Base-by-base conservation (phyloP, 768 basidiomycete genomes). In the Amanita pseudoporphyria region DNA sequence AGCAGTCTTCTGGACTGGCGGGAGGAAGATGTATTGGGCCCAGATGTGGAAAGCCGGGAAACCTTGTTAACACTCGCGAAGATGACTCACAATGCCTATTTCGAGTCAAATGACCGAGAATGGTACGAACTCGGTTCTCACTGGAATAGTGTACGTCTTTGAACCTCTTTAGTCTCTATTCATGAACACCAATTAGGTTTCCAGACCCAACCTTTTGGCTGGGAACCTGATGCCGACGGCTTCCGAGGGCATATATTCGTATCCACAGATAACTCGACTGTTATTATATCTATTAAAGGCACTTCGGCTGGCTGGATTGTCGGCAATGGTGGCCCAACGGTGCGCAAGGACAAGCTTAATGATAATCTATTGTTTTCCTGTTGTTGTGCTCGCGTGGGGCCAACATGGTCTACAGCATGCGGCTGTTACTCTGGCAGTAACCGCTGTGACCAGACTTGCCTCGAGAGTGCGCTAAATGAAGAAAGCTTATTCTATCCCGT, bases 331-430 rank as follows among this genome's bases (percentile, higher is more conserved):
- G 91, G 92, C 4, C 83, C 87, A 10, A 96, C 94, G 7, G 74
- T 79, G 35, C 76, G 73, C 59, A 96, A 87, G 64, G 95, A 98
- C 70, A 95, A 93, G 67, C 65, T 84, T 51, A 98, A 98, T 66
- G 94, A 97, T 58, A 98, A 95, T 60, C 68, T 94, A n/a, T 68
- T 98, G 30, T 95, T 95, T 69, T 86, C 90, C 3, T 98, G 95
- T 65, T 98, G 95, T 64, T 98, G 95, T 59, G 94, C 92, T 2
- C 76, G 87, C 6, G 88, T 97, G n/a, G 90, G 87, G 30, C 88
- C 91, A 47, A 89, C 89, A 0, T 98, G 95, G 95, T 80, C 78
- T 16, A 75, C 95, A 0, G 95, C 96, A 1, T 98, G 95, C 62
- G 84, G 78, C 43, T 98, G 95, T 64, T 85, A 84, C 60, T 69